Percentiles rank a stretch among this genome's conserved stretches.
phyloP scores from a whole-genome alignment of 1,284 basidiomycete genomes.

The Ganoderma lingzhi region DNA sequence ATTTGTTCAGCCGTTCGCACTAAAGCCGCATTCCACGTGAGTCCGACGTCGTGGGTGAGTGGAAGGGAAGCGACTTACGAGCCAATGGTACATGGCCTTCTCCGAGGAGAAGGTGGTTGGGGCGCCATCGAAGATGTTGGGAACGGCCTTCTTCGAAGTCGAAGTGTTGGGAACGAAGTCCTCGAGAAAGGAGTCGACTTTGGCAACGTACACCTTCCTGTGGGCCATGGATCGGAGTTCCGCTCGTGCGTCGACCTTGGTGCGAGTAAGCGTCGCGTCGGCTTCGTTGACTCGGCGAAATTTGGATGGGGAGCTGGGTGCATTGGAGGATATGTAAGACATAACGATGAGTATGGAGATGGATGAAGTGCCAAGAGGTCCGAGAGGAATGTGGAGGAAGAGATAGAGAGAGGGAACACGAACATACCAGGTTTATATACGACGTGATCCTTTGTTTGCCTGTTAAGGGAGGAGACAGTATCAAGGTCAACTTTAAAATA shows the following conservation, averaged over 20 bases:
- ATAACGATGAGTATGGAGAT: too few relatives aligned
- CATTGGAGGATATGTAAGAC: too few relatives aligned
- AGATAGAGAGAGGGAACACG: too few relatives aligned
- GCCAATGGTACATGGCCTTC: conserved; percentile 4
- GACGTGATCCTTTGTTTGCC: too few relatives aligned
- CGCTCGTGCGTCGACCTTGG: background rate
- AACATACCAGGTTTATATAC: too few relatives aligned
- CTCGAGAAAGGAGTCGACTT: background rate
- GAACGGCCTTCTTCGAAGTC: background rate
- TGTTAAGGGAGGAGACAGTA: too few relatives aligned
- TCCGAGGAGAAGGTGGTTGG: conserved; percentile 1
- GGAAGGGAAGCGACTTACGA: background rate
- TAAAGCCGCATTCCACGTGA: background rate
- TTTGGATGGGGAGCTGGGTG: too few relatives aligned
- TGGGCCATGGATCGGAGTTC: background rate
- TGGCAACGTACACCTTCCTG: background rate
- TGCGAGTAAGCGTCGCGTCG: too few relatives aligned
- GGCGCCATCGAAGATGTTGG: background rate
- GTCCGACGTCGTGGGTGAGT: too few relatives aligned
- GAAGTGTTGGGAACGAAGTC: background rate
- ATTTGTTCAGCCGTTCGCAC: conserved; percentile 1
- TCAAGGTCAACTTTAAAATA: background rate
- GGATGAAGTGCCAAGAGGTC: too few relatives aligned
- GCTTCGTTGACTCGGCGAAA: too few relatives aligned
- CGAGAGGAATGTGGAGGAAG: too few relatives aligned